These are phyloP conservation scores for Kregervanrija delftensis DNA, from an alignment of 805 yeast genomes.

Conservation along the genomic window DNA sequence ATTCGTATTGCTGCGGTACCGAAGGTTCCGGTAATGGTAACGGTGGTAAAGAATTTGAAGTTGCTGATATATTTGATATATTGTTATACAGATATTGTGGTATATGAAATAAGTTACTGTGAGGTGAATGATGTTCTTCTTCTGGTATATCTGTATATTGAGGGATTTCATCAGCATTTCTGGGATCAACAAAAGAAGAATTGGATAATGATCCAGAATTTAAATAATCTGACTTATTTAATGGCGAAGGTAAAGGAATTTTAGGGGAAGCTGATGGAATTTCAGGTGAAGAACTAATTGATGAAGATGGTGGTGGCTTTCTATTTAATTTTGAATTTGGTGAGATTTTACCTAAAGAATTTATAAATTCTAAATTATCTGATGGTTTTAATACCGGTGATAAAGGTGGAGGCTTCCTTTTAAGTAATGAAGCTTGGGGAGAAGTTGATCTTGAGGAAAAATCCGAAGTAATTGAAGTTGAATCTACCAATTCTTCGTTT, in stretches of 20 bases:
- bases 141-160: constrained; percentile 14
- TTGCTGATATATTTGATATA: not conserved
- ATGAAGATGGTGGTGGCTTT: no score
- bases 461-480: no score
- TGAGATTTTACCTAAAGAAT: no score
- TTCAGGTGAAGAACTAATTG: constrained; percentile 6
- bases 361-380: no score
- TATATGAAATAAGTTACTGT: no score
- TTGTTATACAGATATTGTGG: not conserved
- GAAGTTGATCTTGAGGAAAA: no score
- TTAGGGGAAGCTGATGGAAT: constrained; percentile 11
- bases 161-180: constrained; percentile 11
- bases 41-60: not conserved
- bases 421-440: no score
- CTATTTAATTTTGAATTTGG: no score
- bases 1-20: not conserved
- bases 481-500: no score
- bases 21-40: not conserved
- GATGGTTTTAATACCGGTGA: no score
- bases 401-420: no score
- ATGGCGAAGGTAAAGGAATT: not conserved
- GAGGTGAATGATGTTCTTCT: not conserved
- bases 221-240: not conserved
- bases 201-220: no score
- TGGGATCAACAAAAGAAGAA: not conserved